A percentile compares a stretch with the other conserved stretches of the same genome.
These are phyloP conservation scores for Gentiana macrophylla DNA, from an alignment of 257 asterid species.

Conservation along the genomic window DNA sequence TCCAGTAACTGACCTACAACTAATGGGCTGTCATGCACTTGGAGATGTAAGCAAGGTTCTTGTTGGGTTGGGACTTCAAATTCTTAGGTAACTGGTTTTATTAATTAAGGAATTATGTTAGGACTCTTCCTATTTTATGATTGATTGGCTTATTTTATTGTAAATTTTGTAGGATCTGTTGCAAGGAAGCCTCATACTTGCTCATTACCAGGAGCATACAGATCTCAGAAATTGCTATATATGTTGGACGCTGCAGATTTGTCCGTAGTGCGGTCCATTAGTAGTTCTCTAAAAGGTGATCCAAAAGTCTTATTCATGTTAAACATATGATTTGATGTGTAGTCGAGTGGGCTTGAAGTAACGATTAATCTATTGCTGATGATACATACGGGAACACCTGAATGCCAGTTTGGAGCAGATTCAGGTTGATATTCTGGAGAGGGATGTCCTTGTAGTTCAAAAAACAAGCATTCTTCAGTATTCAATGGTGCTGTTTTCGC, in stretches of 20 bases:
- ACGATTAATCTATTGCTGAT: not conserved
- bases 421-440: slow-evolving; percentile 26
- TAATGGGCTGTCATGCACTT: slow-evolving; percentile 25
- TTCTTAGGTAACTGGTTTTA: slow-evolving; percentile 29
- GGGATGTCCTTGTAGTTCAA: slow-evolving; percentile 26
- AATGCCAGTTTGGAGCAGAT: slow-evolving; percentile 35
- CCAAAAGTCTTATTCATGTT: slow-evolving; percentile 1
- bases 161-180: slow-evolving; percentile 25
- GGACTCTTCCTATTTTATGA: slow-evolving; percentile 13
- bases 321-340: slow-evolving; percentile 4
- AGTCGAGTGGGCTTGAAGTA: slow-evolving; percentile 4
- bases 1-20: slow-evolving; percentile 26
- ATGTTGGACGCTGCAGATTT: slow-evolving; percentile 26
- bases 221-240: slow-evolving; percentile 24
- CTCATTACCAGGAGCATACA: slow-evolving; percentile 27
- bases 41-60: slow-evolving; percentile 24
- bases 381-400: slow-evolving; percentile 4
- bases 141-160: slow-evolving; percentile 2
- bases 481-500: slow-evolving; percentile 34
- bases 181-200: slow-evolving; percentile 25
- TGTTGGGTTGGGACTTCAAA: slow-evolving; percentile 39
- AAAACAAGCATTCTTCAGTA: slow-evolving; percentile 29
- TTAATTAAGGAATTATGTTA: not conserved
- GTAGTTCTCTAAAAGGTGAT: slow-evolving; percentile 34
- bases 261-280: slow-evolving; percentile 8